These are phyloP conservation scores for Rhizopogon salebrosus DNA, from an alignment of 768 basidiomycete species.

Conservation along the genomic window DNA sequence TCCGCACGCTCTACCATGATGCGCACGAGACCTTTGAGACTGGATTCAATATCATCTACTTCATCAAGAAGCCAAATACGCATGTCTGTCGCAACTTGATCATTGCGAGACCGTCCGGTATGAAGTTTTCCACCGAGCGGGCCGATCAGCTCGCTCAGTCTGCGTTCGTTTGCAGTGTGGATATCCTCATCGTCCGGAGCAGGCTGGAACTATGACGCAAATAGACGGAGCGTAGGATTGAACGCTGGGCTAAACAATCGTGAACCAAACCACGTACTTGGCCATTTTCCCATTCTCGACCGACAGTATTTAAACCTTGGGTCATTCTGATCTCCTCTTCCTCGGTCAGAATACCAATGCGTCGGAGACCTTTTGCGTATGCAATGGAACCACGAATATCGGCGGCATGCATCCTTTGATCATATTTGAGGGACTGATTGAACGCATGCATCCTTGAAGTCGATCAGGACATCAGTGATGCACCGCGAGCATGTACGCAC, in stretches of 20 bases:
- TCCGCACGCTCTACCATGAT: slow-evolving; percentile 93
- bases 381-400: slow-evolving; percentile 95
- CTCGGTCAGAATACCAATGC: slow-evolving; percentile 73
- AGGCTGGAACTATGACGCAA: slow-evolving; percentile 54
- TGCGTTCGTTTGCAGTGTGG: slow-evolving; percentile 96
- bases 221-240: neutral
- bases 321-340: slow-evolving; percentile 73
- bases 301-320: slow-evolving; percentile 69
- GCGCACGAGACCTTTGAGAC: slow-evolving; percentile 72
- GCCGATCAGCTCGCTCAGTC: slow-evolving; percentile 90
- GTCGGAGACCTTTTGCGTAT: slow-evolving; percentile 82
- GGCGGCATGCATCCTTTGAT: slow-evolving; percentile 87
- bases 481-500: slow-evolving; percentile 9
- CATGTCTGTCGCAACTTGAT: slow-evolving; percentile 99
- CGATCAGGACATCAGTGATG: neutral
- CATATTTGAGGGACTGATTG: slow-evolving; percentile 94
- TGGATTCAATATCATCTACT: slow-evolving; percentile 56
- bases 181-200: slow-evolving; percentile 96
- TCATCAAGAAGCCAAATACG: slow-evolving; percentile 90
- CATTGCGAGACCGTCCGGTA: slow-evolving; percentile 95
- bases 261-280: slow-evolving; percentile 41
- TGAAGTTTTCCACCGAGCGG: slow-evolving; percentile 92
- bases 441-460: slow-evolving; percentile 88
- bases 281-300: slow-evolving; percentile 80
- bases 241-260: neutral